phyloP scores from a whole-genome alignment of 1,284 basidiomycete species.

The Termitomyces sp. region DNA sequence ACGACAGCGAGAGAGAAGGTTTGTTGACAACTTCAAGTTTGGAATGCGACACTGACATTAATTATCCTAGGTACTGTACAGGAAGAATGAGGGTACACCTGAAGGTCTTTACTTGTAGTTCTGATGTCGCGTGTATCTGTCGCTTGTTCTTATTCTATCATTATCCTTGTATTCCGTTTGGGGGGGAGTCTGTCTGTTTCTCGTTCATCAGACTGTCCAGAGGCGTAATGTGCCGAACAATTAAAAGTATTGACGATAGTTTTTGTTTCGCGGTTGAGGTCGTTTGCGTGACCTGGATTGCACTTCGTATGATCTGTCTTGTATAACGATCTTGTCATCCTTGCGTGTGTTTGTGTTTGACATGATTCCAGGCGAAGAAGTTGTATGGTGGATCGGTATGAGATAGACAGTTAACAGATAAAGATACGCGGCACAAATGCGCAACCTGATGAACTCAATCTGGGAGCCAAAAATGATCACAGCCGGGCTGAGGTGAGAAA shows the following conservation, averaged over 20 bases:
- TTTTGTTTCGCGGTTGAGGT: too few species aligned
- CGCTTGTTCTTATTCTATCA: constrained; percentile 8
- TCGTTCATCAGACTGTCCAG: neutral
- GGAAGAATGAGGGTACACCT: constrained; percentile 92
- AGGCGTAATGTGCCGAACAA: neutral
- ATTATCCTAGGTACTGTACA: constrained; percentile 68
- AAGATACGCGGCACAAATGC: too few species aligned
- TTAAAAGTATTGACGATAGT: neutral
- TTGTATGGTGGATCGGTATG: neutral
- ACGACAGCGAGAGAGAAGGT: constrained; percentile 87
- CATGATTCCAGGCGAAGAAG: too few species aligned
- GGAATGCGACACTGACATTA: neutral
- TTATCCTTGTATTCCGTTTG: neutral
- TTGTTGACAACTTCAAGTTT: constrained; percentile 14
- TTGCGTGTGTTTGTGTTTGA: neutral
- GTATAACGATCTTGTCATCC: too few species aligned
- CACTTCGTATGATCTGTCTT: neutral
- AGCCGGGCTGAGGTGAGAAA: neutral
- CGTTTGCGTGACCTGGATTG: neutral
- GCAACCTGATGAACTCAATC: too few species aligned
- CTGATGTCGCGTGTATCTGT: constrained; percentile 3
- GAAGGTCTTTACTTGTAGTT: constrained; percentile 74
- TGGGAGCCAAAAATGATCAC: neutral
- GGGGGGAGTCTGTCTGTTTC: neutral
- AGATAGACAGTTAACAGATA: too few species aligned